Base-by-base conservation (phyloP, 176 grass and related monocot genomes). In the Bothriochloa decipiens region DNA sequence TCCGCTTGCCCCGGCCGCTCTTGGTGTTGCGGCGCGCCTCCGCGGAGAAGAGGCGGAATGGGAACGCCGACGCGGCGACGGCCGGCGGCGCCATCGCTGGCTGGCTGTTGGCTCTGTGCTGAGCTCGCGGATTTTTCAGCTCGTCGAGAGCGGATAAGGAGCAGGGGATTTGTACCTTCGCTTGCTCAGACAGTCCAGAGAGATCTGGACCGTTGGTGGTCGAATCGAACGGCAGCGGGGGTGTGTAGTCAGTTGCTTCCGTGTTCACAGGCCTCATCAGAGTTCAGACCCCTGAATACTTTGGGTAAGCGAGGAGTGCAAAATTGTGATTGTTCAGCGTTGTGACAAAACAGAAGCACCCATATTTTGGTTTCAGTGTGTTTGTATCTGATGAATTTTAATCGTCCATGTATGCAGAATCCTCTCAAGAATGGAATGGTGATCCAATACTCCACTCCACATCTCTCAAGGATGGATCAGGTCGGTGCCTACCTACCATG, bases 11-110 rank as follows among this genome's bases (percentile, higher is more conserved):
- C 35, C 65, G 86, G 23, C 39, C 55, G 17, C 18, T 82, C 68
- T 64, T 77, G 0, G 53, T n/a, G 40, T 81, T 87, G 6, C 89
- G 89, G 25, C 96, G 96, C 4, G 93, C 73, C 63, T 90, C 89
- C 8, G 41, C 80, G 68, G 72, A 85, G 77, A 96, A 88, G 70
- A 80, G 89, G 77, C 89, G 89, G 87, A 95, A 82, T 27, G 88
- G 86, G 65, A 90, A 86, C 6, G 89, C 71, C 68, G 91, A 85
- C 80, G 90, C 88, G 39, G 88, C 83, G 78, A 65, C 65, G 88
- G 66, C 79, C 45, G 83, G 45, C 79, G 84, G 79, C 88, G 79
- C 74, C 88, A 90, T 90, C 42, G 22, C 22, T 8, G 46, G 55
- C 57, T 61, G n/a, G 53, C 53, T 26, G n/a, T 53, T 53, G 77